These are phyloP conservation scores for Boletus reticulatus DNA, from an alignment of 768 basidiomycete species.

Conservation along the genomic window DNA sequence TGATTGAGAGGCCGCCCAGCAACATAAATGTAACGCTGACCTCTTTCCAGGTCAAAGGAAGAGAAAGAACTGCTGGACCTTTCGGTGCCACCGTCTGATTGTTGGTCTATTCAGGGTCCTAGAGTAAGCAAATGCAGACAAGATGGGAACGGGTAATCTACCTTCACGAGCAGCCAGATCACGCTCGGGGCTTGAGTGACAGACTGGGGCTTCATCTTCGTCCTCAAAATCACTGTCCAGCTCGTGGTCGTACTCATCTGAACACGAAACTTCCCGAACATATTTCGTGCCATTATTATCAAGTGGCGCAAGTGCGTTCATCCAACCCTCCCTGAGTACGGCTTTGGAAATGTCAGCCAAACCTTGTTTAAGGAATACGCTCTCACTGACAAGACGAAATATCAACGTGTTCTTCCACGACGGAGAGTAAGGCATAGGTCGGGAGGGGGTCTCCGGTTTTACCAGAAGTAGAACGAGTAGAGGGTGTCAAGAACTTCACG, in stretches of 20 bases:
- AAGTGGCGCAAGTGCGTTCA: neutral
- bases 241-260: conserved; percentile 15
- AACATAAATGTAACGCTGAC: neutral
- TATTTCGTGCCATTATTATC: neutral
- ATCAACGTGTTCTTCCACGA: conserved; percentile 9
- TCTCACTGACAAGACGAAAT: conserved; percentile 7
- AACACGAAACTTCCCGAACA: conserved; percentile 3
- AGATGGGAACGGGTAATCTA: neutral
- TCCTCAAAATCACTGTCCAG: conserved; percentile 28
- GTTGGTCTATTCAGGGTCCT: neutral
- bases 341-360: conserved; percentile 10
- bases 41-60: conserved; percentile 8
- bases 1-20: conserved; percentile 5
- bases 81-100: neutral
- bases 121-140: neutral
- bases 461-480: neutral
- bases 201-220: conserved; percentile 8
- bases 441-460: neutral
- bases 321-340: conserved; percentile 9
- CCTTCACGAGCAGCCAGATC: neutral
- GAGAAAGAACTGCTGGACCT: conserved; percentile 3
- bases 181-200: neutral
- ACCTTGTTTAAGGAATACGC: neutral
- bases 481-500: conserved; percentile 16
- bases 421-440: conserved; percentile 15